Evolutionary conservation across 768 basidiomycete genomes (phyloP).

Genomic region (Chlorophyllum brunneum): DNA sequence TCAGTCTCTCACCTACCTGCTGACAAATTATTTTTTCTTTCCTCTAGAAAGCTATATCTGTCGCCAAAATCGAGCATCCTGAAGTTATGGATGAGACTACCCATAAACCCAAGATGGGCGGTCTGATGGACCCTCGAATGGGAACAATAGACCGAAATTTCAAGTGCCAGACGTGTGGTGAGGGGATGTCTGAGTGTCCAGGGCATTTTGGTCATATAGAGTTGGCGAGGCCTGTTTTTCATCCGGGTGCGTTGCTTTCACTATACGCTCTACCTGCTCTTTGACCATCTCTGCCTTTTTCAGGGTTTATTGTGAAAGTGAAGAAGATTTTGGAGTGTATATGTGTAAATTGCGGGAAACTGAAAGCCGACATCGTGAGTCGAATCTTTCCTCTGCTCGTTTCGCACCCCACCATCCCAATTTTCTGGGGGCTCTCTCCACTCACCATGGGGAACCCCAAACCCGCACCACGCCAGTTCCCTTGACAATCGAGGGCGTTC

Average conservation of each 20-base stretch:
- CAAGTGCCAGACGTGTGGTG: slow-evolving; percentile 99
- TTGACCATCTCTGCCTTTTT: not conserved
- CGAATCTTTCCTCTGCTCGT: slow-evolving; percentile 81
- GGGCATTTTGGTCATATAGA: slow-evolving; percentile 99
- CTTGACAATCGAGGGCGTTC: slow-evolving; percentile 79
- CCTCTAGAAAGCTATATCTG: slow-evolving; percentile 93
- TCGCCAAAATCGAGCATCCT: slow-evolving; percentile 97
- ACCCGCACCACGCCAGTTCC: slow-evolving; percentile 76
- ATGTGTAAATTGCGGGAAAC: slow-evolving; percentile 97
- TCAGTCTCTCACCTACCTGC: not conserved
- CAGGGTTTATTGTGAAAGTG: slow-evolving; percentile 95
- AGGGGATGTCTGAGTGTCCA: slow-evolving; percentile 99
- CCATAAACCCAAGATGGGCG: slow-evolving; percentile 86
- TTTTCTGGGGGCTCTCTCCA: slow-evolving; percentile 99
- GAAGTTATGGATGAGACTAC: slow-evolving; percentile 97
- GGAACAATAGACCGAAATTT: slow-evolving; percentile 97
- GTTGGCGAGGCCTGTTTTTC: slow-evolving; percentile 93
- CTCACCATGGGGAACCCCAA: slow-evolving; percentile 89
- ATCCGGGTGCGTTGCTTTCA: slow-evolving; percentile 66
- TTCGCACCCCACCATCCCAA: slow-evolving; percentile 94
- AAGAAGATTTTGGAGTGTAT: slow-evolving; percentile 99
- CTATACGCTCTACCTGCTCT: not conserved
- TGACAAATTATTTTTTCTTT: slow-evolving; percentile 19
- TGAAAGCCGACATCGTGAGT: slow-evolving; percentile 98
- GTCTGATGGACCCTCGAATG: slow-evolving; percentile 97